A percentile compares a stretch with the other conserved stretches of the same genome.
phyloP scores from a whole-genome alignment of 371 early-diverging fungal species.

The Mortierella sp. region DNA sequence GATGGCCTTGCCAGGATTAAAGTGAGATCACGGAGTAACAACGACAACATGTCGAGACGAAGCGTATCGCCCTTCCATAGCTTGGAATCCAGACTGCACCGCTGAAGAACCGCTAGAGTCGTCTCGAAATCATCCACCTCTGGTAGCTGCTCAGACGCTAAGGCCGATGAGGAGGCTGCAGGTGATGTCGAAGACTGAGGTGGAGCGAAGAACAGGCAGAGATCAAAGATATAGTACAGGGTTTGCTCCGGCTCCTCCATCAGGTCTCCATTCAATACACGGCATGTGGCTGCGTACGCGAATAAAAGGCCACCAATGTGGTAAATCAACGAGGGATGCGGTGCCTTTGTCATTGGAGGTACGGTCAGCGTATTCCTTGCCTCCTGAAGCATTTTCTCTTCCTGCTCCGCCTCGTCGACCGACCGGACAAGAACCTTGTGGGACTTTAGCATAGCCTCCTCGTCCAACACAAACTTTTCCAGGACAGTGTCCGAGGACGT shows the following conservation, averaged over 20 bases:
- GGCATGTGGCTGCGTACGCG: slow-evolving; percentile 37
- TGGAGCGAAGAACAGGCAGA: slow-evolving; percentile 47
- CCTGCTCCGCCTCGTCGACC: slow-evolving; percentile 16
- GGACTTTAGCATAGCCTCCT: slow-evolving; percentile 38
- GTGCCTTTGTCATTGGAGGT: slow-evolving; percentile 20
- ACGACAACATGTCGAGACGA: slow-evolving; percentile 37
- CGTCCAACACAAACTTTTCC: slow-evolving; percentile 34
- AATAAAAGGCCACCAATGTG: slow-evolving; percentile 38
- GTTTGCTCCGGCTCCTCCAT: slow-evolving; percentile 37
- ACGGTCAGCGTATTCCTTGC: neutral
- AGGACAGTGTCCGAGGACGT: slow-evolving; percentile 5
- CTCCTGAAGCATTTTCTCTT: neutral
- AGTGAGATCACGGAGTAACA: slow-evolving; percentile 34
- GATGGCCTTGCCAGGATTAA: slow-evolving; percentile 32
- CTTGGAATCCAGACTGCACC: slow-evolving; percentile 31
- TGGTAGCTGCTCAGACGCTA: neutral
- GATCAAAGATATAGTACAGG: slow-evolving; percentile 32
- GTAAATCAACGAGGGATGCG: slow-evolving; percentile 49
- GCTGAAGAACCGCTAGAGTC: slow-evolving; percentile 39
- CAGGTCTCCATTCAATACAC: slow-evolving; percentile 45
- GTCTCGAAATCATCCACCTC: slow-evolving; percentile 52
- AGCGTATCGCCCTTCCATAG: slow-evolving; percentile 52
- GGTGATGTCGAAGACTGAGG: slow-evolving; percentile 5
- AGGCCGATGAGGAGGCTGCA: neutral
- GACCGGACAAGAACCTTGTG: slow-evolving; percentile 24